Percentiles rank a stretch among this genome's conserved stretches.
Conservation (phyloP, 2,329 filamentous ascomycete genomes). For the Trichoderma endophyticum region DNA sequence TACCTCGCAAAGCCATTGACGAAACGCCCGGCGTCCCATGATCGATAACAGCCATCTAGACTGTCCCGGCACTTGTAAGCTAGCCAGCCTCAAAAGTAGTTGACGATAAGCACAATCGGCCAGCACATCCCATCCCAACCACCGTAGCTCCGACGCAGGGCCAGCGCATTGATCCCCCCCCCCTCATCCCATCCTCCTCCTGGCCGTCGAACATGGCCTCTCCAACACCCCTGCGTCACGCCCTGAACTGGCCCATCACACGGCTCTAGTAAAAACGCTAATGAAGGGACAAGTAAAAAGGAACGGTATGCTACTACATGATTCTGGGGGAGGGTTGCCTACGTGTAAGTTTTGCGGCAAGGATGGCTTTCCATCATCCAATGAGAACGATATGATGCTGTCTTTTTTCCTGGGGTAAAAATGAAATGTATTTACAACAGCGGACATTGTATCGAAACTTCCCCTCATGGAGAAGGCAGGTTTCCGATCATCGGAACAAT, state of each 20-base stretch:
- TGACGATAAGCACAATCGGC: background rate
- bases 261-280: background rate
- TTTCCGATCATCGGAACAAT: conserved; percentile 3
- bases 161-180: background rate
- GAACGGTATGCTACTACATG: background rate
- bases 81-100: background rate
- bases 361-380: background rate
- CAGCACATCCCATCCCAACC: conserved; percentile 1
- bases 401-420: background rate
- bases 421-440: background rate
- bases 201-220: background rate
- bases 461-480: background rate
- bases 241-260: background rate
- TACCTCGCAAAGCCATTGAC: background rate
- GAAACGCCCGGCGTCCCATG: background rate
- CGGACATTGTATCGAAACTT: background rate
- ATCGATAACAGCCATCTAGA: background rate
- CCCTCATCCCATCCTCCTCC: background rate
- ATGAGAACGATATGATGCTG: background rate
- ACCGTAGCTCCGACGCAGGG: conserved; percentile 6
- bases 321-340: background rate
- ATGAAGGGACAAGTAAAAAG: background rate
- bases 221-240: background rate
- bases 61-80: background rate
- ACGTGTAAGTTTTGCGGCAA: background rate